Base-by-base conservation (phyloP, 1,284 basidiomycete genomes). In the Exsudoporus floridanus region DNA sequence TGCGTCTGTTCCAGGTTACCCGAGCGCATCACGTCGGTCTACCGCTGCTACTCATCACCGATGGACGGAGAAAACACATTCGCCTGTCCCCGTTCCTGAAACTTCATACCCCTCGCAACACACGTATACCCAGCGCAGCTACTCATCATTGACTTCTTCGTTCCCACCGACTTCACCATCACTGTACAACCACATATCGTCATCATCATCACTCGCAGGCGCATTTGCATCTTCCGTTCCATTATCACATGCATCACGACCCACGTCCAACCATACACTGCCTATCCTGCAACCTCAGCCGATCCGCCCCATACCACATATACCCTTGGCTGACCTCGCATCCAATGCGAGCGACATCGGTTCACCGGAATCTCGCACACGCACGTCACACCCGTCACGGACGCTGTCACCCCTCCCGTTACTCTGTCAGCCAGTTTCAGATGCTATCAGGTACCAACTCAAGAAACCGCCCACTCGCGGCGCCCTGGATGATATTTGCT, bases 221-320 rank as follows among this genome's bases (percentile, higher is more conserved):
- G 65, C 67, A 49, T 53, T 69, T 33, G 33, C 51, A n/a, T 54
- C 65, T 33, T 49, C 59, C 36, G 48, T 36, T 8, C 54, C 54
- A 44, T 49, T 54, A 42, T 44, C 48, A 5, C 48, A 53, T 45
- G 45, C 53, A 34, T 53, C 60, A 44, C 63, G 60, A 46, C 50
- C 58, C 44, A 49, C 52, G 30, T 40, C 59, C 21, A 41, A 37
- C 9, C 21, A 23, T 30, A 57, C 62, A 13, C 58, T 79, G 36
- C 73, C 75, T 49, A 69, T 81, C 35, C 67, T 77, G 53, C 80
- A 82, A 60, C 80, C 80, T 18, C 80, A 79, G 53, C 80, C 80
- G 40, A 77, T 72, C 41, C 76, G 80, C 25, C 74, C 71, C 14
- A 82, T 82, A 63, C 80, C 80, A 12, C 77, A 78, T 49, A 71